A percentile compares a stretch with the other conserved stretches of the same genome.
Evolutionary conservation across 2,329 filamentous ascomycete genomes (phyloP).

Genomic region (Aspergillus fischeri): DNA sequence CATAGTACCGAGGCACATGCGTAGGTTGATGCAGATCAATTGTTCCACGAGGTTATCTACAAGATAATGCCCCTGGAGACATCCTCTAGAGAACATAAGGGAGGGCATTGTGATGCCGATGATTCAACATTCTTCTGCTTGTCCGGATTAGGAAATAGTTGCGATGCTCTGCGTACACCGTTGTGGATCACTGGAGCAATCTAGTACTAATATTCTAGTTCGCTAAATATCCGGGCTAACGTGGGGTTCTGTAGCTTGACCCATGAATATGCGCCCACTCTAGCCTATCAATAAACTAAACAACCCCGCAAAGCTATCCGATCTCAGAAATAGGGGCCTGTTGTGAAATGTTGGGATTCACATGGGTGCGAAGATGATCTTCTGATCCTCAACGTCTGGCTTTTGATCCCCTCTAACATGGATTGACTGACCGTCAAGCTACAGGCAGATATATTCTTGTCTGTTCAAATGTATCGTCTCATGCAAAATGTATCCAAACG

Average conservation of each 20-base stretch:
- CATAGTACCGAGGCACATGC: not conserved
- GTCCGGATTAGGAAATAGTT: slow-evolving; percentile 2
- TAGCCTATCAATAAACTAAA: not conserved
- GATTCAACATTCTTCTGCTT: not conserved
- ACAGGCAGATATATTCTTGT: not conserved
- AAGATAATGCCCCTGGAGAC: not conserved
- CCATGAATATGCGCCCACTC: not conserved
- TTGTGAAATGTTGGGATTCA: not conserved
- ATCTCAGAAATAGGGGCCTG: not conserved
- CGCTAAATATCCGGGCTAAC: not conserved
- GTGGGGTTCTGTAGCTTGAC: not conserved
- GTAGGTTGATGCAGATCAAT: not conserved
- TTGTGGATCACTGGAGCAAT: not conserved
- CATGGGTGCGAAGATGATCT: not conserved
- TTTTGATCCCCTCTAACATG: not conserved
- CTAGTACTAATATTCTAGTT: not conserved
- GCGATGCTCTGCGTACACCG: not conserved
- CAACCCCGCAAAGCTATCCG: not conserved
- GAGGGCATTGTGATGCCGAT: not conserved
- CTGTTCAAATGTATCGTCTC: not conserved
- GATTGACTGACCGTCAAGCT: not conserved
- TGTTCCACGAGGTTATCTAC: not conserved
- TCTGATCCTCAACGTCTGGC: not conserved
- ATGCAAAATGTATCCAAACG: not conserved
- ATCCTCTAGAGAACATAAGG: not conserved